Conservation (phyloP, 1,284 basidiomycete species). For the Omphalotus olearius region DNA sequence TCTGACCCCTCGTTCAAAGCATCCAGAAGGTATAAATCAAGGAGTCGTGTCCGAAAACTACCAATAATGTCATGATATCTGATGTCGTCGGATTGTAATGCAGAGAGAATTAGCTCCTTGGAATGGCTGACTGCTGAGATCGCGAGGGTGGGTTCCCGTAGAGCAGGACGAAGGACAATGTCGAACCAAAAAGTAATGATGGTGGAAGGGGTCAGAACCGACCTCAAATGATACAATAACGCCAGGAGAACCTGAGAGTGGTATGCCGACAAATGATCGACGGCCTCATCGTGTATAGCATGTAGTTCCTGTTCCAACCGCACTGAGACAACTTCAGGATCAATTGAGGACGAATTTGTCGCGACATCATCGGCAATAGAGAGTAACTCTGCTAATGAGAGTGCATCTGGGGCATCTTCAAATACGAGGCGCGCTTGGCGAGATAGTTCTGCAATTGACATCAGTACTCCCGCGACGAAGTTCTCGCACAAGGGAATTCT, state of each 20-base stretch:
- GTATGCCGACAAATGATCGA: constrained; percentile 57
- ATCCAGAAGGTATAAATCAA: constrained; percentile 73
- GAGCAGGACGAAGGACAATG: constrained; percentile 65
- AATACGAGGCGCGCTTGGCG: constrained; percentile 53
- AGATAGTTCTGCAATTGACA: constrained; percentile 14
- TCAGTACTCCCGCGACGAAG: neutral
- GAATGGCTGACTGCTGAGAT: constrained; percentile 54
- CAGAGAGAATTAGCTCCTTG: constrained; percentile 65
- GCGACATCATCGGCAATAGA: constrained; percentile 51
- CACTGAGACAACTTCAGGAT: constrained; percentile 37
- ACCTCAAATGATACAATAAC: constrained; percentile 56
- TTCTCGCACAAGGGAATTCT: too few relatives aligned
- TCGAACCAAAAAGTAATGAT: constrained; percentile 78
- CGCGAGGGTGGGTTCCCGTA: constrained; percentile 68
- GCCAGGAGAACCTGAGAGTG: constrained; percentile 64
- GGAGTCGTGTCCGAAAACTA: constrained; percentile 60
- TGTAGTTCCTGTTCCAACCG: constrained; percentile 67
- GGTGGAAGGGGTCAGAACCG: constrained; percentile 56
- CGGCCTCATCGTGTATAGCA: constrained; percentile 52
- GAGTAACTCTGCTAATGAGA: constrained; percentile 42
- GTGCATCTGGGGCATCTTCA: constrained; percentile 33
- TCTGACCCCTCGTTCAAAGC: constrained; percentile 69
- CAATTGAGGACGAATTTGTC: constrained; percentile 38
- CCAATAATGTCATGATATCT: constrained; percentile 45
- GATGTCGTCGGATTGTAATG: constrained; percentile 45